phyloP scores from a whole-genome alignment of 1,139 yeast genomes.

The Magnusiomyces suaveolens region DNA sequence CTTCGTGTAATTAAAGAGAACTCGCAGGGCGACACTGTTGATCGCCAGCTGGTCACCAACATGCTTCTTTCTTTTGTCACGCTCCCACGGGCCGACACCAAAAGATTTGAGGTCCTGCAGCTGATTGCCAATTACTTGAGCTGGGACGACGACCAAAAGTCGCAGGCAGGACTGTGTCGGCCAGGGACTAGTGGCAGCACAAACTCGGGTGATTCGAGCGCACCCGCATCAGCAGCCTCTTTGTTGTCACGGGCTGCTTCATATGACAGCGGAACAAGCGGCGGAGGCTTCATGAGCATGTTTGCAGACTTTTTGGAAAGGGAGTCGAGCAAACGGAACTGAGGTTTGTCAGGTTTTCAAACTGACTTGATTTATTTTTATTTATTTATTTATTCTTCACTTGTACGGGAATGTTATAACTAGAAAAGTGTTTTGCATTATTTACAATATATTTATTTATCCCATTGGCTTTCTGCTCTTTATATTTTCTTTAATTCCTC shows the following conservation, averaged over 20 bases:
- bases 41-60: constrained; percentile 79
- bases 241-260: constrained; percentile 20
- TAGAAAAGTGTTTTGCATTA: too few relatives aligned
- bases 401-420: too few relatives aligned
- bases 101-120: constrained; percentile 83
- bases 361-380: too few relatives aligned
- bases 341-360: too few relatives aligned
- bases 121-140: constrained; percentile 70
- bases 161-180: constrained; percentile 71
- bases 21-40: constrained; percentile 66
- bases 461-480: too few relatives aligned
- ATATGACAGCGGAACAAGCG: constrained; percentile 20
- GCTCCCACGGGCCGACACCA: constrained; percentile 86
- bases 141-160: constrained; percentile 79
- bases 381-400: too few relatives aligned
- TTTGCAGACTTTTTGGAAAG: constrained; percentile 88
- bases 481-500: not conserved
- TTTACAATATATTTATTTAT: too few relatives aligned
- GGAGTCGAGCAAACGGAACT: constrained; percentile 34
- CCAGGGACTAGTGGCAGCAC: constrained; percentile 7
- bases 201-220: not conserved
- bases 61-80: constrained; percentile 74
- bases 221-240: not conserved
- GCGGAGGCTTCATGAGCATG: constrained; percentile 63
- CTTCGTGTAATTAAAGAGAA: constrained; percentile 68